Evolutionary conservation across 768 basidiomycete species (phyloP), one percentile per base, ranked within the genome.

Genomic region (Leucocoprinus leucothites): DNA sequence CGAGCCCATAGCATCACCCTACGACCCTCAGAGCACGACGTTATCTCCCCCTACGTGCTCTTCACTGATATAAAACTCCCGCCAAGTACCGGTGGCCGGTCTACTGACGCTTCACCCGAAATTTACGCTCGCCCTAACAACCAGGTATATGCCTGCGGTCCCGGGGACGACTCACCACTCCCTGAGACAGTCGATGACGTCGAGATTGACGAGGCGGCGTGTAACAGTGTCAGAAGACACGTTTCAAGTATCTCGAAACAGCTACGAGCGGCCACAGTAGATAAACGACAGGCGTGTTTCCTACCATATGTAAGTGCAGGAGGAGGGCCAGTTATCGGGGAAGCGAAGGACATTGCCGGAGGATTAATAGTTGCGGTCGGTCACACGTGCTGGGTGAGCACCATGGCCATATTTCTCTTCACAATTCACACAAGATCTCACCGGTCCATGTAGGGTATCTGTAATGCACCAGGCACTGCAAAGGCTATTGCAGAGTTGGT

Each of bases 401-500:
- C 4, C 14, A 14, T 24, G 8, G 11, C 8, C 13, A 41, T 38
- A 45, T 16, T 26, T 36, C 40, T 16, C 13, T 41, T 19, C 40
- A 8, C 16, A 41, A 14, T 16, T 14, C 4, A 41, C 5, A 41
- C 14, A 5, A 4, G 16, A 14, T 14, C 18, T 41, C 44, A 25
- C 9, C 36, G 7, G 14, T 31, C 45, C 26, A 31, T 40, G 2
- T 53, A 88, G 87, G 88, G 89, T 0, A 86, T 90, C 40, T 89
- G 83, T 66, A 89, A 89, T 65, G 91, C 85, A 2, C 91, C 93
- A 0, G 93, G 90, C 3, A 94, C 91, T 2, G 94, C 86, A 1
- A 82, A 79, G 60, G 82, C 81, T 6, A 66, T 97, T 40, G 74
- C 82, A 13, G 89, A 92, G 66, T 69, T 90, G 16, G 70, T 94